Base-by-base conservation (phyloP, 306 rosid genomes). In the Abrus pulchellus region DNA sequence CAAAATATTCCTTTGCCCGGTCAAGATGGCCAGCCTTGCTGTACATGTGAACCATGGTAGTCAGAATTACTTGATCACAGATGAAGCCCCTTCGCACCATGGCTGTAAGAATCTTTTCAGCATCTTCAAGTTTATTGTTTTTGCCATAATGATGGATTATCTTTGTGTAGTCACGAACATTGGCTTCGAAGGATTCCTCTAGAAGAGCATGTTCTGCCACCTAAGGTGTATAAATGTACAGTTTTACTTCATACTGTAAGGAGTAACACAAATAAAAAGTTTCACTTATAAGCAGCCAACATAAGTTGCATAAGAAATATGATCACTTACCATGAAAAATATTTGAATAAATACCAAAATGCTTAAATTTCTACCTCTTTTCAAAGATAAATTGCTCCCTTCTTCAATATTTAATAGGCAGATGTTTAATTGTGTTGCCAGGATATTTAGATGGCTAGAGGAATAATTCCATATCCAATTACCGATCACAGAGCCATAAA, bases 1-100 rank as follows among this genome's bases (percentile, higher is more conserved):
- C 94, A 49, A 90, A 94, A 85, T 91, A 90, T 72, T 85, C 90
- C 80, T 86, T 80, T 34, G 99, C 94, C 29, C 61, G 75, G 66
- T 85, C 86, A 68, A 90, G 90, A 83, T 83, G 57, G 55, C 91
- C 97, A 2, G 92, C 94, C 80, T 93, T 94, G 90, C 99, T 91
- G 72, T 89, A 90, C 83, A 93, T 90, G 89, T 94, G 77, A 75
- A 94, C 71, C 90, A 94, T 89, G 50, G 99, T 65, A 30, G 97
- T 94, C 56, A 94, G 85, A 43, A 84, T 90, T 43, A 94, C 89
- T 74, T 94, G 97, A 82, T 94, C 99, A 82, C 84, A 91, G 64
- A 88, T 45, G 60, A 90, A 86, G 34, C 93, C 97, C 65, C 81
- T 90, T 78, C 82, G 80, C 83, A 89, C 91, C 95, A 94, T 91